A percentile compares a stretch with the other conserved stretches of the same genome.
Evolutionary conservation across 345 rosid genomes (phyloP).

Genomic region (Stellera chamaejasme): DNA sequence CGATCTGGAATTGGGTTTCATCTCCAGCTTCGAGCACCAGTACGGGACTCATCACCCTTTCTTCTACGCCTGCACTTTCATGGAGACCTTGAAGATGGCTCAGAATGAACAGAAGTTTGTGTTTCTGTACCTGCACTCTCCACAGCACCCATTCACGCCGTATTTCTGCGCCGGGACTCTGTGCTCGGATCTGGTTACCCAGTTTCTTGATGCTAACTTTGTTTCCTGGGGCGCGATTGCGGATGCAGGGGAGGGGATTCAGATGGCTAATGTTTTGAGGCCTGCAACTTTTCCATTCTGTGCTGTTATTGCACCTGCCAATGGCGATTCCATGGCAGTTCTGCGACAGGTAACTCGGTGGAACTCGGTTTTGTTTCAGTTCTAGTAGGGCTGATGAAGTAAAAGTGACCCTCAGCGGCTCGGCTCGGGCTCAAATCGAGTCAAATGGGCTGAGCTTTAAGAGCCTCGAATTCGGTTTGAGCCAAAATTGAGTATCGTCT

Average conservation of each 20-base stretch:
- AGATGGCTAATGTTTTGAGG: slow-evolving; percentile 28
- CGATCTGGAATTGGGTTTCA: slow-evolving; percentile 29
- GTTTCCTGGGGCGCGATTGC: slow-evolving; percentile 44
- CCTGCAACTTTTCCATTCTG: slow-evolving; percentile 50
- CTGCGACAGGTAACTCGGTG: slow-evolving; percentile 38
- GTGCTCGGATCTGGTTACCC: slow-evolving; percentile 40
- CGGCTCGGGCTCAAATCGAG: no score
- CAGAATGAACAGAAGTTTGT: slow-evolving; percentile 40
- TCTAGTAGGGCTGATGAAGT: no score
- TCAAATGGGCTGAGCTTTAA: no score
- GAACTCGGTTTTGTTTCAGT: no score
- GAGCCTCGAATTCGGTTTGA: no score
- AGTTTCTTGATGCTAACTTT: slow-evolving; percentile 55
- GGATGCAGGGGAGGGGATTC: slow-evolving; percentile 43
- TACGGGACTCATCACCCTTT: slow-evolving; percentile 45
- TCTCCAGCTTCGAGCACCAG: slow-evolving; percentile 40
- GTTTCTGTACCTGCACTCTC: slow-evolving; percentile 51
- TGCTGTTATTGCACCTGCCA: slow-evolving; percentile 43
- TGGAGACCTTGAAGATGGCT: slow-evolving; percentile 43
- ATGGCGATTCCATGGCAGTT: slow-evolving; percentile 33
- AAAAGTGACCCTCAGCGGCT: no score
- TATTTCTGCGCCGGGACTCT: slow-evolving; percentile 48
- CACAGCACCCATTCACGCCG: slow-evolving; percentile 46
- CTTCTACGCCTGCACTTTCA: slow-evolving; percentile 37
- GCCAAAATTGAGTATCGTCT: no score